These are phyloP conservation scores for Eremochloa ophiuroides DNA, from an alignment of 176 grass and related monocot species.

Conservation along the genomic window DNA sequence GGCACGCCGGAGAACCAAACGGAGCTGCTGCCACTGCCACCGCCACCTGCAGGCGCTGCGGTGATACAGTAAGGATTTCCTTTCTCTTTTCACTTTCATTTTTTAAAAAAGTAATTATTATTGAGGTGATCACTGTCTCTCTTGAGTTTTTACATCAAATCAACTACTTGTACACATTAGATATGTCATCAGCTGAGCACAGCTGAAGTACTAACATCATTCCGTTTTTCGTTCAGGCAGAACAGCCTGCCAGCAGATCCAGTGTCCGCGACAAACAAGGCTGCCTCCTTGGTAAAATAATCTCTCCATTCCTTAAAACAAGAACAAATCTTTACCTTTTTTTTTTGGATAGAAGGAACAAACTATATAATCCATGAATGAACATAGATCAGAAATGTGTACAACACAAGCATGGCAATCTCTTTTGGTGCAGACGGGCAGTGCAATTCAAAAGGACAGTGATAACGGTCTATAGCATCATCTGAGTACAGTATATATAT, in stretches of 20 bases:
- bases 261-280: conserved; percentile 6
- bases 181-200: not conserved
- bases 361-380: not conserved
- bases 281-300: conserved; percentile 11
- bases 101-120: not conserved
- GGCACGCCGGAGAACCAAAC: not conserved
- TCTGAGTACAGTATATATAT: not conserved
- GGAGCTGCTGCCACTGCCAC: not conserved
- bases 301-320: not conserved
- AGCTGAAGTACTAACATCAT: not conserved
- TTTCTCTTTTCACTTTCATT: not conserved
- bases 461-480: not conserved
- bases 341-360: not conserved
- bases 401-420: not conserved
- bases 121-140: not conserved
- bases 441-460: not conserved
- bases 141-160: not conserved
- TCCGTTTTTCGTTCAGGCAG: conserved; percentile 11
- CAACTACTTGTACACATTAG: not conserved
- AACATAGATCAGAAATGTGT: not conserved
- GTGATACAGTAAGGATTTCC: not conserved
- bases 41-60: not conserved
- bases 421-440: not conserved
- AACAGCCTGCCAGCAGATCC: conserved; percentile 3
- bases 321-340: not conserved